Base-by-base conservation (phyloP, 1,284 basidiomycete species). In the Cutaneotrichosporon sp. region DNA sequence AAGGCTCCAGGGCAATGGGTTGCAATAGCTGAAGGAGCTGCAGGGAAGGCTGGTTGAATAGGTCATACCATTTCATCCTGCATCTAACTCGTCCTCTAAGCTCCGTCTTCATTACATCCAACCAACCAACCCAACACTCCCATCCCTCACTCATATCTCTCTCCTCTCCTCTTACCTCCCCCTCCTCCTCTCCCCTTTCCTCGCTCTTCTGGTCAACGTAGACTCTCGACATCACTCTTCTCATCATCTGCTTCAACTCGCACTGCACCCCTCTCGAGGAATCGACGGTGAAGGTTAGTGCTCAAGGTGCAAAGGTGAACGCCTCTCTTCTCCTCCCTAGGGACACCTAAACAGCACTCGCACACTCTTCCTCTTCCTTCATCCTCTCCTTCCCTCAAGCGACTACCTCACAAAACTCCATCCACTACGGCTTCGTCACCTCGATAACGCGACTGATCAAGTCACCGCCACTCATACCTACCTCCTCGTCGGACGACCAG, bases 361-460 rank as follows among this genome's bases (percentile, higher is more conserved):
- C 13, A 30, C 58, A 57, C 22, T 56, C 62, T n/a, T 53, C 30
- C 50, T 53, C 61, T 51, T 61, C n/a, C 51, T 34, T 57, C 46
- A 16, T 65, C 59, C 51, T 55, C 38, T 55, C 50, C 16, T 16
- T 21, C 18, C 47, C 30, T 22, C 59, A 22, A 32, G 10, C 56
- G 18, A n/a, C 56, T n/a, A 21, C 30, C 38, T 55, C 31, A 18
- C 26, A n/a, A 51, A 26, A 32, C 49, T 40, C 42, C 42, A 46
- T 7, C 4, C 42, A 21, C 42, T n/a, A n/a, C 42, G 42, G 18
- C 42, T 8, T 46, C 18, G 42, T n/a, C 42, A 46, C 42, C 18
- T 7, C 11, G 34, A 36, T 8, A 36, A 36, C 34, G 34, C 34
- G 8, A 9, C n/a, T 18, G 18, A 18, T 18, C 42, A 6, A 42